Base-by-base conservation (phyloP, 441 rosid species). In the Gossypium gossypioides region DNA sequence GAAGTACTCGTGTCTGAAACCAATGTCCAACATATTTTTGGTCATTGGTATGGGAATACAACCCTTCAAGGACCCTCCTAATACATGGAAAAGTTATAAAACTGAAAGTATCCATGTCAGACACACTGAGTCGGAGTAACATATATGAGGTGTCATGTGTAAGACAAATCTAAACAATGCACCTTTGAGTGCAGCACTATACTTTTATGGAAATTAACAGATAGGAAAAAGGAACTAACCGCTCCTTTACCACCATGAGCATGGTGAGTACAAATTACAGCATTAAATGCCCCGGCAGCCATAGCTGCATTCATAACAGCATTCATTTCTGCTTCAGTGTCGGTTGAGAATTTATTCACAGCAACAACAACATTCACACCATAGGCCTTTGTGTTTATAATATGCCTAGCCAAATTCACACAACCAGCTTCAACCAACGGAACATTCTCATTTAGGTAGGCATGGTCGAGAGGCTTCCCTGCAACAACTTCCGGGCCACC, bases 181-280 rank as follows among this genome's bases (percentile, higher is more conserved):
- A 3, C 13, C 32, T 70, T 6, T n/a, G 42, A 27, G 32, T 7
- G 40, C 40, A 57, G 1, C 40, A 37, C 22, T 22, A 57, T n/a
- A 15, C 63, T 13, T 70, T 24, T 22, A 22, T 44, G 27, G 15
- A 37, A 54, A 74, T 8, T 21, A 5, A 54, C 4, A 18, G 32
- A 59, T 29, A 19, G 74, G 56, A 69, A 58, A 58, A 80, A 40
- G 63, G 7, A 37, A 81, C 87, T 84, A 62, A 92, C 95, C 68
- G 97, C 99, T 90, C 99, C 97, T 81, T 87, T 86, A 1, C 99
- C 99, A 80, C 94, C 97, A 76, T 90, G 94, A 68, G 97, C 97
- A 78, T 94, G 99, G 80, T 94, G 99, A 7, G 91, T 83, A 79
- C 97, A 94, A 44, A 89, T 74, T 71, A 94, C 89, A 69, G 99